Percentiles rank a stretch among this genome's conserved stretches.
Evolutionary conservation across 441 rosid species (phyloP).

Genomic region (Syzygium malaccense): DNA sequence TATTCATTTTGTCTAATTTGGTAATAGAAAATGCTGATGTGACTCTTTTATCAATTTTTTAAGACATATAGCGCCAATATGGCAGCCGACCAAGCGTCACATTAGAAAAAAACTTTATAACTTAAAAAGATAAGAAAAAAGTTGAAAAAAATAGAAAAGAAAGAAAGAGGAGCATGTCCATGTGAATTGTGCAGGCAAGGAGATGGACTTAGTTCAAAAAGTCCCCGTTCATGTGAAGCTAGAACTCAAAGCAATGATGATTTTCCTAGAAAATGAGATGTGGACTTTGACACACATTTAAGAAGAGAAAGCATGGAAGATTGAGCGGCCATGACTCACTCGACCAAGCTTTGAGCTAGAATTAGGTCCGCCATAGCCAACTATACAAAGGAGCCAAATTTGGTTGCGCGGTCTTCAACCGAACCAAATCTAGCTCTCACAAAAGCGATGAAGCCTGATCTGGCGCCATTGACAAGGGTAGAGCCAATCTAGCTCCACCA

Average conservation of each 20-base stretch:
- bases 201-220: not conserved
- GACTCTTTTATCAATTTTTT: not conserved
- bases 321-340: not conserved
- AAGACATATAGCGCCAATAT: not conserved
- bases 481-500: not conserved
- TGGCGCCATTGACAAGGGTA: not conserved
- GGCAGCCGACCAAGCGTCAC: too few relatives aligned
- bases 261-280: too few relatives aligned
- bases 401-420: accelerated
- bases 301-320: not conserved
- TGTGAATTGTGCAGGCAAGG: not conserved
- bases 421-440: not conserved
- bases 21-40: not conserved
- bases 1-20: not conserved
- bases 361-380: not conserved
- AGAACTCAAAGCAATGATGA: not conserved
- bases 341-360: not conserved
- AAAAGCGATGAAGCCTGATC: too few relatives aligned
- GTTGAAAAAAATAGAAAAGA: not conserved
- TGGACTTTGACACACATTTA: too few relatives aligned
- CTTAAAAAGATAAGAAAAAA: not conserved
- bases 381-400: not conserved
- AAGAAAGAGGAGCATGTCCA: not conserved
- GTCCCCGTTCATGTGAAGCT: not conserved
- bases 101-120: not conserved